These are phyloP conservation scores for Cicer cuneatum DNA, from an alignment of 306 rosid genomes.

Conservation along the genomic window DNA sequence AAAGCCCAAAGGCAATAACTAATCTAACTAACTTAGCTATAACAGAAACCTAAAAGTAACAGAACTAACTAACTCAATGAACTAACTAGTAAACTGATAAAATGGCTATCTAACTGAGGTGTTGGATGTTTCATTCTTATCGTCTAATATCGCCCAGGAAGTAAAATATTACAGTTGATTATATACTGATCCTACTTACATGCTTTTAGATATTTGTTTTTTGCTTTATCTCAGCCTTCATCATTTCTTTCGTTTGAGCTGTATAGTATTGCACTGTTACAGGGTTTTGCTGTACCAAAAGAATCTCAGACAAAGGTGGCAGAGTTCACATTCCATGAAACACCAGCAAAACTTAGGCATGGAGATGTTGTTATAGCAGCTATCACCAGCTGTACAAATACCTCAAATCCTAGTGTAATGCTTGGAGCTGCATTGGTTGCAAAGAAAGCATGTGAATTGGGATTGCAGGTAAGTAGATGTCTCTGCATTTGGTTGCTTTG, in stretches of 20 bases:
- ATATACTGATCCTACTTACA: constrained; percentile 11
- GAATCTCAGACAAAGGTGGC: constrained; percentile 74
- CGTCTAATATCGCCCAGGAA: not conserved
- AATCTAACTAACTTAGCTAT: too few species aligned
- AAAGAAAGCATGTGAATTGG: constrained; percentile 93
- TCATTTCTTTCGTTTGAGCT: constrained; percentile 45
- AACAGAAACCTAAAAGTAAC: too few species aligned
- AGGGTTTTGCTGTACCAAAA: constrained; percentile 93
- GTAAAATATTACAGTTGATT: constrained; percentile 18
- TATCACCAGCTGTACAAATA: constrained; percentile 98
- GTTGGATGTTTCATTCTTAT: too few species aligned
- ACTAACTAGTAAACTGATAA: too few species aligned
- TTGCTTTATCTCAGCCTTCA: not conserved
- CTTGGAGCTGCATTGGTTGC: constrained; percentile 99
- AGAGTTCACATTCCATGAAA: constrained; percentile 70
- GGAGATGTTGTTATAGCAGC: constrained; percentile 99
- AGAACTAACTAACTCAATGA: too few species aligned
- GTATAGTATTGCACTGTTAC: constrained; percentile 47
- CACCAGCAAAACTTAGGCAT: constrained; percentile 83
- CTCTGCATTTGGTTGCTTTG: constrained; percentile 40
- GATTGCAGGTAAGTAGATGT: constrained; percentile 78
- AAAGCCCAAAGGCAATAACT: too few species aligned
- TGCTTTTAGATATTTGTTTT: constrained; percentile 4
- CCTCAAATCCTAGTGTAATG: constrained; percentile 99
- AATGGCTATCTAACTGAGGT: too few species aligned